Evolutionary conservation across 805 yeast genomes (phyloP), one percentile per base, ranked within the genome.

Genomic region (Cyberlindnera subsufficiens): DNA sequence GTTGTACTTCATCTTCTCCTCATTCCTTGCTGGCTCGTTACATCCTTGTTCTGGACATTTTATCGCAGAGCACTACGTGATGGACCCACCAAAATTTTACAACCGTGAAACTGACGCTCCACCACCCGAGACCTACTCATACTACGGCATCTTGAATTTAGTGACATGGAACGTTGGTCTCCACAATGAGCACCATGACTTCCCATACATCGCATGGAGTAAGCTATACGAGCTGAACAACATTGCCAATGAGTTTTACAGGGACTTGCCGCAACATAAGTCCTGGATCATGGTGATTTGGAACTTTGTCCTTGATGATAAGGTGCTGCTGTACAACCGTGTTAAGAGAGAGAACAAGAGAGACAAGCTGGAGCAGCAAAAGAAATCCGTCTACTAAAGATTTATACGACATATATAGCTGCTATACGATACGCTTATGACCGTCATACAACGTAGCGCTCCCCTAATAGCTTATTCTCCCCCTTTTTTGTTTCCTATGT

Each of bases 31-130:
- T 0, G 97, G 97, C 2, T 86, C 95, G 0, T 69, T 86, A 58
- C 97, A 89, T 58, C 97, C 97, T 22, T 81, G 88, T 46, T 95
- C 96, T 1, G 97, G 96, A 17, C 97, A 89, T 66, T 89, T 89
- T 64, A 86, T 89, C 50, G 91, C 96, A n/a, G 97, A 89, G 60
- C 97, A 89, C 61, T 87, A 86, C 58, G 78, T 87, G 13, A 70
- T 87, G 61, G 68, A 79, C 49, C 82, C 86, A 32, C 75, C 74
- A 18, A 59, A 63, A 30, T 52, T 53, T 18, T 58, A 58, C 39
- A 38, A 50, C 42, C 42, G 35, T 46, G 45, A 27, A 20, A 48
- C 45, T 1, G 71, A 66, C 30, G 50, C 60, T 3, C 80, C 84
- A 15, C 90, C 91, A 0, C 66, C 77, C 8, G 97, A 89, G 59